Evolutionary conservation across 164 flowering plant species (phyloP).

Genomic region (Vitis amurensis): DNA sequence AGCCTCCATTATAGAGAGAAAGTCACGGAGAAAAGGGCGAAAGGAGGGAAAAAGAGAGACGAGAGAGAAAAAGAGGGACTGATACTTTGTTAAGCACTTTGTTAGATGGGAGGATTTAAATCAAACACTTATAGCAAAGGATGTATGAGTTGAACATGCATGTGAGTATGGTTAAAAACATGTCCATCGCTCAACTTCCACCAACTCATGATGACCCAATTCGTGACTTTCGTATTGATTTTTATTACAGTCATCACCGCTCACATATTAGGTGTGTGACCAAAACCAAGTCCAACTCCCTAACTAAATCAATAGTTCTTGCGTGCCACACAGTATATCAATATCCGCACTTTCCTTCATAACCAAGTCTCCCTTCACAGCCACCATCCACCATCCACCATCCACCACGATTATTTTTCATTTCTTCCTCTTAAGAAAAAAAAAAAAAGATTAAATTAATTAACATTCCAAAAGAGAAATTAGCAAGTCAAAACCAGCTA

Average conservation of each 20-base stretch:
- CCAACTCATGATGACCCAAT: slow-evolving; percentile 10
- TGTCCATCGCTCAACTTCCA: slow-evolving; percentile 23
- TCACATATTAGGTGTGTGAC: slow-evolving; percentile 4
- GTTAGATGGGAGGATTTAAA: not conserved
- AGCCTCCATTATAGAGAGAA: slow-evolving; percentile 26
- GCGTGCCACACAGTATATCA: too few relatives aligned
- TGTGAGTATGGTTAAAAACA: slow-evolving; percentile 19
- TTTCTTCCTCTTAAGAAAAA: too few relatives aligned
- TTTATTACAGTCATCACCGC: slow-evolving; percentile 14
- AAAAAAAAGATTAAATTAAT: too few relatives aligned
- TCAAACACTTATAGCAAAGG: slow-evolving; percentile 1
- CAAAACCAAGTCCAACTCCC: too few relatives aligned
- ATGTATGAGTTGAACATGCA: slow-evolving; percentile 16
- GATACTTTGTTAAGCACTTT: not conserved
- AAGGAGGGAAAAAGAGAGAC: not conserved
- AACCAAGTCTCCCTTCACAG: too few relatives aligned
- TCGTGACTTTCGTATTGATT: slow-evolving; percentile 7
- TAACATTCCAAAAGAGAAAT: too few relatives aligned
- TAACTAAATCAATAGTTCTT: too few relatives aligned
- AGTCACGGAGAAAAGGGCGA: not conserved
- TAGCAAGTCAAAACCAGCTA: too few relatives aligned
- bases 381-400: too few relatives aligned
- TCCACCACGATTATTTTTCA: too few relatives aligned
- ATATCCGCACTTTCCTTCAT: too few relatives aligned
- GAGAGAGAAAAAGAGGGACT: not conserved